Evolutionary conservation across 108 stramenopile genomes (phyloP), one percentile per base, ranked within the genome.

Genomic region (Nitzschia sp.): DNA sequence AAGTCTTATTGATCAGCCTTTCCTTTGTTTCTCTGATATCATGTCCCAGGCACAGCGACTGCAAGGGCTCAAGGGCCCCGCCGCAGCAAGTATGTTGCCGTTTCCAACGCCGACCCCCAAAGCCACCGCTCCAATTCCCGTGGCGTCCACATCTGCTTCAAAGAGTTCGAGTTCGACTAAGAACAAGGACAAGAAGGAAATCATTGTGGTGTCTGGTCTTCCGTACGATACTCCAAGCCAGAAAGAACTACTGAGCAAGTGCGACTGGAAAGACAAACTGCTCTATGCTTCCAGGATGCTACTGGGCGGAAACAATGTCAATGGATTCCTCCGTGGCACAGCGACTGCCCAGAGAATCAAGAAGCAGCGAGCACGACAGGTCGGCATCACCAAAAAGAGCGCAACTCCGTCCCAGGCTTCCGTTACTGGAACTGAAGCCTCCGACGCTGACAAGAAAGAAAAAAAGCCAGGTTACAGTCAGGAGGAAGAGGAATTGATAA

Each of bases 251-350:
- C 68, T 85, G 1, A 48, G 23, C 4, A 50, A 82, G 36, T 78
- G 82, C 59, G 72, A 83, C 65, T 77, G 75, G 65, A 68, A 38
- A 21, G 85, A 91, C 54, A 72, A 71, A 25, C 69, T 84, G 1
- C 53, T 88, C 32, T 91, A 78, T 70, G 73, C 85, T 19, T 65
- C 86, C 35, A 78, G 85, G 29, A 80, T 83, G 62, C 33, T 86
- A 9, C 50, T 89, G 53, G 91, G 91, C 53, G 81, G 86, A 15
- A 79, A 83, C 53, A 63, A 66, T 38, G 66, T 81, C 57, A 90
- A 90, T 66, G 92, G 92, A n/a, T 93, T 93, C 48, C 60, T 85
- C 25, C 74, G 80, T 15, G 72, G 82, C 17, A 93, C 85, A 23
- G 83, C 84, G 3, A 72, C 85, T 9, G 81, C 84, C 19, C 87